A percentile compares a stretch with the other conserved stretches of the same genome.
phyloP scores from a whole-genome alignment of 1,284 basidiomycete genomes.

The Entoloma clypeatum region DNA sequence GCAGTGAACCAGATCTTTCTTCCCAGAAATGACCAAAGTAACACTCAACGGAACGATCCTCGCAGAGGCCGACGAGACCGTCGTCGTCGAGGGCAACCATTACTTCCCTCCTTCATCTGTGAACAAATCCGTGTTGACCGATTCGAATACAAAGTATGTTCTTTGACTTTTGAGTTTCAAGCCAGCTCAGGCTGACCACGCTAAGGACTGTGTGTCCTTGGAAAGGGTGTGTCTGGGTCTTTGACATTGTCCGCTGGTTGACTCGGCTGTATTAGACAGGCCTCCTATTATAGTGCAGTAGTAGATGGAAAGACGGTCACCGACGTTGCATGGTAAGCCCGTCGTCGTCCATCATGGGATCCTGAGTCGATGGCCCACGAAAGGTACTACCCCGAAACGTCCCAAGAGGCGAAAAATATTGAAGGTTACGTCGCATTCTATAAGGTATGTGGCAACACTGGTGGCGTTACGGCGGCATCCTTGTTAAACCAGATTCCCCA shows the following conservation, averaged over 20 bases:
- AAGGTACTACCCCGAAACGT: conserved; percentile 62
- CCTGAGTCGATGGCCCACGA: not conserved
- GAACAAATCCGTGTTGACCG: conserved; percentile 37
- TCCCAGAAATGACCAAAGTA: conserved; percentile 44
- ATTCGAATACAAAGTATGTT: conserved; percentile 49
- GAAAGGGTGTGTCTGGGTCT: conserved; percentile 51
- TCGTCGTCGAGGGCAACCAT: conserved; percentile 59
- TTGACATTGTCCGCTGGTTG: not conserved
- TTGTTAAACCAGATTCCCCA: no score
- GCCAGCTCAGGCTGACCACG: not conserved
- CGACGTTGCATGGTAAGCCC: conserved; percentile 59
- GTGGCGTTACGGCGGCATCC: no score
- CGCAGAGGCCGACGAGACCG: conserved; percentile 51
- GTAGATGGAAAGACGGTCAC: conserved; percentile 45
- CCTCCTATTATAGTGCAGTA: conserved; percentile 56
- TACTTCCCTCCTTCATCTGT: conserved; percentile 62
- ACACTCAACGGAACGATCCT: conserved; percentile 48
- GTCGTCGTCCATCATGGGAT: not conserved
- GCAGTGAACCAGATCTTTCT: no score
- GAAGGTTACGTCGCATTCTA: conserved; percentile 63
- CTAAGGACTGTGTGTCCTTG: conserved; percentile 52
- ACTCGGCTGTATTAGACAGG: conserved; percentile 37
- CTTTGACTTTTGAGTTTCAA: not conserved
- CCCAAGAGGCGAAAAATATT: conserved; percentile 50
- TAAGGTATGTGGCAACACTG: conserved; percentile 40